phyloP scores from a whole-genome alignment of 768 basidiomycete genomes.

The Agaricus bisporus region DNA sequence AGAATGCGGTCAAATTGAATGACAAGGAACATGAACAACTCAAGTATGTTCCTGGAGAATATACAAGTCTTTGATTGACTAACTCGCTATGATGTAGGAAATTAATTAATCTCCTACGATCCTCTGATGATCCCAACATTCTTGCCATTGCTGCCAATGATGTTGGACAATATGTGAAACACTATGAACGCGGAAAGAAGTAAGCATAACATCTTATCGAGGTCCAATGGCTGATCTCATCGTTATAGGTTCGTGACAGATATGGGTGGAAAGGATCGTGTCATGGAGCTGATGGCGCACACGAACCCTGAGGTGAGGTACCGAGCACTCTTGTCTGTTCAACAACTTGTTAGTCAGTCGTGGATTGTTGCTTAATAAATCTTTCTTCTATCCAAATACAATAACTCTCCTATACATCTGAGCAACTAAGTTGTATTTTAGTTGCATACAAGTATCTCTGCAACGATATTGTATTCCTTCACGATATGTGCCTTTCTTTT shows the following conservation, averaged over 20 bases:
- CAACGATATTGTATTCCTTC: slow-evolving; percentile 68
- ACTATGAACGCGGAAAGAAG: slow-evolving; percentile 91
- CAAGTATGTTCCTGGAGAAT: slow-evolving; percentile 45
- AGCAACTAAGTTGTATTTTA: not conserved
- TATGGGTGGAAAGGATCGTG: slow-evolving; percentile 78
- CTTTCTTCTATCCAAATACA: too few species aligned
- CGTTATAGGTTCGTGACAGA: slow-evolving; percentile 65
- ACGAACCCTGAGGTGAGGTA: slow-evolving; percentile 86
- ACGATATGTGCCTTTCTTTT: slow-evolving; percentile 39
- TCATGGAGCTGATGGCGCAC: slow-evolving; percentile 93
- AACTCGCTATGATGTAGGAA: slow-evolving; percentile 36
- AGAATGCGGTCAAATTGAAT: slow-evolving; percentile 83
- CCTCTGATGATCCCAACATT: slow-evolving; percentile 66
- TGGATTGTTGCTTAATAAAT: slow-evolving; percentile 50
- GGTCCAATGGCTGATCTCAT: slow-evolving; percentile 2
- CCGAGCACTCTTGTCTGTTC: slow-evolving; percentile 84
- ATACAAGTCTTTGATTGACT: not conserved
- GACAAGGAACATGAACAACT: slow-evolving; percentile 81
- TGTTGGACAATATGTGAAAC: slow-evolving; percentile 89
- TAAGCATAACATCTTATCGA: slow-evolving; percentile 28
- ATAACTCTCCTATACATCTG: too few species aligned
- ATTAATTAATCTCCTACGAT: slow-evolving; percentile 64
- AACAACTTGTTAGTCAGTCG: slow-evolving; percentile 86
- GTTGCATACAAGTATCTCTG: slow-evolving; percentile 59
- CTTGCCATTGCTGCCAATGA: slow-evolving; percentile 93